phyloP scores from a whole-genome alignment of 345 rosid species.

The Euphorbia lathyris region DNA sequence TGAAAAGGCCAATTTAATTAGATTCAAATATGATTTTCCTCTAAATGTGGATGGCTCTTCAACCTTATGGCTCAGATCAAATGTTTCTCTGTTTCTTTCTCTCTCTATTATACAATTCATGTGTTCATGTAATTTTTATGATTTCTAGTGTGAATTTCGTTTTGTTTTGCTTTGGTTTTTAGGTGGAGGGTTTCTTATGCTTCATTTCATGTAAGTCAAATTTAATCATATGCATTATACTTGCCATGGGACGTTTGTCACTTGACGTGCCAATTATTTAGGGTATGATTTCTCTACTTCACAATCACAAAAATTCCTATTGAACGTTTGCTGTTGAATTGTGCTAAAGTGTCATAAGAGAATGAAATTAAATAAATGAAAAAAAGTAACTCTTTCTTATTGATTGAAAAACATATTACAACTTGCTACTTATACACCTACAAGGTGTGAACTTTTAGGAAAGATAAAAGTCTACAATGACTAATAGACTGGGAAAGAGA shows the following conservation, averaged over 20 bases:
- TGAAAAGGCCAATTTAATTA: constrained; percentile 51
- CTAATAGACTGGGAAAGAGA: too few relatives aligned
- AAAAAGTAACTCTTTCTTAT: too few relatives aligned
- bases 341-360: too few relatives aligned
- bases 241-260: constrained; percentile 73
- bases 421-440: too few relatives aligned
- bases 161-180: constrained; percentile 23
- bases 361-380: too few relatives aligned
- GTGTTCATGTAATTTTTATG: not conserved
- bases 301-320: not conserved
- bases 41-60: constrained; percentile 80
- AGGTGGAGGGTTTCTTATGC: constrained; percentile 65
- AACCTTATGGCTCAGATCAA: constrained; percentile 51
- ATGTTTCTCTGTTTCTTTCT: constrained; percentile 51
- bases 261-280: constrained; percentile 80
- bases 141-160: constrained; percentile 5
- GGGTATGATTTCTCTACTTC: constrained; percentile 39
- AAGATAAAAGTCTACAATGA: too few relatives aligned
- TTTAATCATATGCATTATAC: constrained; percentile 76
- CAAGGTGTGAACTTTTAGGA: too few relatives aligned
- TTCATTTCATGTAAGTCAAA: constrained; percentile 72
- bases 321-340: not conserved
- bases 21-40: constrained; percentile 37
- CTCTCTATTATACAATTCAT: not conserved
- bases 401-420: too few relatives aligned